phyloP scores from a whole-genome alignment of 2,329 filamentous ascomycete genomes.

The Acrodontium crateriforme region DNA sequence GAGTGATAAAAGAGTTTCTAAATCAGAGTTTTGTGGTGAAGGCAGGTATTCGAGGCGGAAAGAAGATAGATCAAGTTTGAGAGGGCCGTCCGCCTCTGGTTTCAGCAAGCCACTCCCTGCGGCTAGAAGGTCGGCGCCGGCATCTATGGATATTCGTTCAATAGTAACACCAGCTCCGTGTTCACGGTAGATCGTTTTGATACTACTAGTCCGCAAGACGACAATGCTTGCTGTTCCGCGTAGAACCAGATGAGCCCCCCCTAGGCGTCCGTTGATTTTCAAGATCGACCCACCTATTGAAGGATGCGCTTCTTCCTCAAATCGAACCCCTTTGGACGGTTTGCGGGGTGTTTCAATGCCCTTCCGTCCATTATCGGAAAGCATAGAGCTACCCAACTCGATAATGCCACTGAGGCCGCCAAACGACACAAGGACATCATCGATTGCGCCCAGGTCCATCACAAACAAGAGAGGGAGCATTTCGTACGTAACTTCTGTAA shows the following conservation, averaged over 20 bases:
- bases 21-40: constrained; percentile 61
- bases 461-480: constrained; percentile 65
- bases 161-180: constrained; percentile 60
- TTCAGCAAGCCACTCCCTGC: too few relatives aligned
- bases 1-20: constrained; percentile 68
- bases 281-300: too few relatives aligned
- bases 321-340: constrained; percentile 40
- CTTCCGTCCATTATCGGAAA: constrained; percentile 49
- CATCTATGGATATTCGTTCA: constrained; percentile 59
- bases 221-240: constrained; percentile 64
- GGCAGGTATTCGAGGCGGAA: constrained; percentile 60
- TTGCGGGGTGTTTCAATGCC: constrained; percentile 4
- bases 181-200: constrained; percentile 66
- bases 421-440: constrained; percentile 78
- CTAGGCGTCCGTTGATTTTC: constrained; percentile 66
- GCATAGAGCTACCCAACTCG: constrained; percentile 73
- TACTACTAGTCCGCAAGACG: constrained; percentile 59
- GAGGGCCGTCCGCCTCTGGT: constrained; percentile 57
- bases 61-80: constrained; percentile 9
- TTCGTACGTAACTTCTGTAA: constrained; percentile 43
- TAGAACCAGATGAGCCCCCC: constrained; percentile 63
- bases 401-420: constrained; percentile 85
- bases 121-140: too few relatives aligned
- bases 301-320: constrained; percentile 39
- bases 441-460: constrained; percentile 65